Evolutionary conservation across 192 early-diverging fungal genomes (phyloP), one percentile per base, ranked within the genome.

Genomic region (Kappamyces sp.): DNA sequence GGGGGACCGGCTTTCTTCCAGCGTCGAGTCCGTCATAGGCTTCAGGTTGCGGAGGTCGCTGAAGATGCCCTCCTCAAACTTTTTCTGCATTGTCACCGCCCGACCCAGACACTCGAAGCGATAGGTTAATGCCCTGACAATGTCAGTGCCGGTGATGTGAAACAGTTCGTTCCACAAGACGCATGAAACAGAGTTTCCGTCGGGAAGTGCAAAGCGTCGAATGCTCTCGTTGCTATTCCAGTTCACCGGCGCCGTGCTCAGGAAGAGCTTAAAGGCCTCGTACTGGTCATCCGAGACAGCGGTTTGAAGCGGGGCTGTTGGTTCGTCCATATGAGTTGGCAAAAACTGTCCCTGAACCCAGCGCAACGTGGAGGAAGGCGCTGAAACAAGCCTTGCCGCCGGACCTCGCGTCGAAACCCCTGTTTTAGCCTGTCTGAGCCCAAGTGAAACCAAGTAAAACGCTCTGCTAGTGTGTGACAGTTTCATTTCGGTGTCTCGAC

Each of bases 51-150:
- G 69, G 57, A 98, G 74, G 64, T 98, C 96, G 48, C 86, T 89
- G 66, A 98, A 98, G 5, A 98, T 86, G 58, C 94, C 96, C 69
- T 98, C 96, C 71, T 98, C 94, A 69, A 98, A 96, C 77, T 98
- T 98, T 68, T 96, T 95, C 45, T 57, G 54, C 22, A 32, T 6
- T 51, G 88, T 74, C 54, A 91, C 91, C 9, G 90, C 90, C 7
- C 94, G 77, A 39, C 86, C 86, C 70, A 96, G 89, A 41, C 82
- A 87, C 54, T 93, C 84, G 64, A 98, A 96, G 29, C 96, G 88
- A 64, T 88, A 93, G 40, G 88, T 81, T 1, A 98, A 80, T 0
- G 86, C 84, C 31, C 91, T 78, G 32, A 96, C 90, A 63, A 98
- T 96, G 68, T 98, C 96, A 1, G 94, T 96, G 9, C 93, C 92